Base-by-base conservation (phyloP, 352 stramenopile species). In the Phytophthora brassicae region DNA sequence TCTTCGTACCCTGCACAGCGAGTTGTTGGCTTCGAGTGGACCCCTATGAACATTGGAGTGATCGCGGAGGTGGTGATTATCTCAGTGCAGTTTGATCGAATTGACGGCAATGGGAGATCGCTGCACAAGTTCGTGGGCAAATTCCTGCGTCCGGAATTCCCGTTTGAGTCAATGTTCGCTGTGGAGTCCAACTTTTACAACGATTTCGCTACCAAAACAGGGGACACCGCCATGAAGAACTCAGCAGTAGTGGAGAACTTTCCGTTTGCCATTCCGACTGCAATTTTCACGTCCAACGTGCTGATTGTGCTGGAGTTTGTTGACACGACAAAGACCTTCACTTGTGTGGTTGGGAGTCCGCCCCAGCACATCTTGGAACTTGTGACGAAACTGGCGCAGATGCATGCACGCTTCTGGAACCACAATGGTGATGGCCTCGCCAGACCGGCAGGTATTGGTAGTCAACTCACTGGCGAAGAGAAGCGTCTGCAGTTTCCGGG, bases 151-250 rank as follows among this genome's bases (percentile, higher is more conserved):
- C 79, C 79, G 4, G 85, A 94, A 56, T 88, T 94, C 58, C 82
- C 85, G 12, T 87, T 94, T 38, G 79, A 92, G 63, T 76, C 66
- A 17, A 94, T 94, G 85, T 94, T 94, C 44, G 56, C 60, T 7
- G 81, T 94, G 42, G 85, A 94, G 51, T 89, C 79, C 28, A 86
- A 67, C 19, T 91, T 94, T 60, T 94, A 94, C 70, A 63, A 66
- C 22, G 26, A 70, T 8, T 85, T 89, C 60, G 56, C 55, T 9
- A 54, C 41, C 7, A 63, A 67, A 9, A 20, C 28, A 59, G 60
- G 41, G 4, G 42, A 73, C 19, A 20, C 50, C 4, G 42, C 39
- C 12, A 64, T 62, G 64, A 68, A 61, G 14, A 64, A 66, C 41
- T 71, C 60, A 16, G 56, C 50, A 12, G 55, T 36, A 11, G 23